phyloP scores from a whole-genome alignment of 768 basidiomycete genomes.

The Tulasnella sp. region DNA sequence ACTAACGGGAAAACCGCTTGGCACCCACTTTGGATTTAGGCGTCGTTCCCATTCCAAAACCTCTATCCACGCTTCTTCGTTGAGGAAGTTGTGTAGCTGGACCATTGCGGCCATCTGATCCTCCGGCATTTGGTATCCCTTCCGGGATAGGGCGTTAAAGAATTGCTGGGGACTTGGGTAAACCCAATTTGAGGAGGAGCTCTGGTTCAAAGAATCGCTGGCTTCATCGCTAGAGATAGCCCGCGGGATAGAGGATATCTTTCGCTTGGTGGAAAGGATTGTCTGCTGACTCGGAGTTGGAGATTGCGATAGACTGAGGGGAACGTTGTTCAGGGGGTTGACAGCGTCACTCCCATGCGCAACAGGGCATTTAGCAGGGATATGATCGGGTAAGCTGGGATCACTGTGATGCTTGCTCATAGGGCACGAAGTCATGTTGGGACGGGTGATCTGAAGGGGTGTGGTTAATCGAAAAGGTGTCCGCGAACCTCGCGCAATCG shows the following conservation, averaged over 20 bases:
- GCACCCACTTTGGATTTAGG: slow-evolving; percentile 41
- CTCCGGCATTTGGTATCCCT: slow-evolving; percentile 94
- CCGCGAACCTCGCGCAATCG: not conserved
- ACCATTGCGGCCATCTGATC: slow-evolving; percentile 96
- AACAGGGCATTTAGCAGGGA: not conserved
- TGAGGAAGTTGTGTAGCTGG: slow-evolving; percentile 94
- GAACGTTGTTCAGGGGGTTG: slow-evolving; percentile 79
- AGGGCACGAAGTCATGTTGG: not conserved
- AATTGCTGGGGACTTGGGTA: slow-evolving; percentile 97
- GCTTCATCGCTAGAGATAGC: slow-evolving; percentile 11
- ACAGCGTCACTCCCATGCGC: slow-evolving; percentile 24
- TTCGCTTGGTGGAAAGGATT: slow-evolving; percentile 59
- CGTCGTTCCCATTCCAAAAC: slow-evolving; percentile 86
- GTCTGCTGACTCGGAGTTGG: slow-evolving; percentile 45
- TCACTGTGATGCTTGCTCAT: not conserved
- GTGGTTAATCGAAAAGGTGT: not conserved
- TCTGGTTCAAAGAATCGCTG: slow-evolving; percentile 20
- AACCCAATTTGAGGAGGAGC: slow-evolving; percentile 53
- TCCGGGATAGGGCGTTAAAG: slow-evolving; percentile 89
- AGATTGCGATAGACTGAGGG: slow-evolving; percentile 51
- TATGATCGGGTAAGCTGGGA: not conserved
- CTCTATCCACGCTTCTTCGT: slow-evolving; percentile 92
- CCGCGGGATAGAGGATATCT: slow-evolving; percentile 77
- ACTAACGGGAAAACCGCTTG: not conserved
- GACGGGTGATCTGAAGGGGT: not conserved